Base-by-base conservation (phyloP, 371 early-diverging fungal species). In the Mucor circinelloides region DNA sequence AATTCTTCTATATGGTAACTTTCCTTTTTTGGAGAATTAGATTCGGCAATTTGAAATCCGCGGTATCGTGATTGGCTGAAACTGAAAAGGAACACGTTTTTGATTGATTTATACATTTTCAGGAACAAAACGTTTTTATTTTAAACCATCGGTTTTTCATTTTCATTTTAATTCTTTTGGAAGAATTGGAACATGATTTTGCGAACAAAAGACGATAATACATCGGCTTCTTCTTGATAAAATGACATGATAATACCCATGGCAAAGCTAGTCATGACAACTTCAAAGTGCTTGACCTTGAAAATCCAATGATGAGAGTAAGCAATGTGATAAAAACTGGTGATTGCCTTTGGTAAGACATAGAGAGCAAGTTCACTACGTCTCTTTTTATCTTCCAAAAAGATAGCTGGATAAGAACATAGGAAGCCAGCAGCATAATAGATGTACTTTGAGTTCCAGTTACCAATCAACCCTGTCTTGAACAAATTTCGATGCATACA, bases 291-390 rank as follows among this genome's bases (percentile, higher is more conserved):
- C 55, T 78, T 79, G 42, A 87, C 64, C n/a, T 80, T 81, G 65
- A 85, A 76, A 30, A 89, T 85, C 86, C 80, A 83, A n/a, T 81
- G 74, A 32, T 79, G 84, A 52, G 83, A 82, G 38, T 85, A 85
- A 56, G 82, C 68, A 42, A 90, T 89, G 58, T 76, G 75, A 62
- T 89, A 90, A 28, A 86, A 75, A 60, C 85, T 85, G 63, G 80
- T 75, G 25, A 84, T 69, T 1, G 90, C 89, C 59, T 89, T 90
- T 19, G 90, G 91, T 25, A 85, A 56, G 1, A 89, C 87, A 64
- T 91, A 91, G 70, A 92, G 79, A 6, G 91, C 89, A 54, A 92
- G 68, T 64, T 92, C 90, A 17, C 84, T 81, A 25, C 93, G 81
- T 60, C 90, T 78, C 58, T 82, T 81, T 72, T 86, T 87, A 55